Conservation (phyloP, 2,329 filamentous ascomycete genomes). For the Colletotrichum sp. region DNA sequence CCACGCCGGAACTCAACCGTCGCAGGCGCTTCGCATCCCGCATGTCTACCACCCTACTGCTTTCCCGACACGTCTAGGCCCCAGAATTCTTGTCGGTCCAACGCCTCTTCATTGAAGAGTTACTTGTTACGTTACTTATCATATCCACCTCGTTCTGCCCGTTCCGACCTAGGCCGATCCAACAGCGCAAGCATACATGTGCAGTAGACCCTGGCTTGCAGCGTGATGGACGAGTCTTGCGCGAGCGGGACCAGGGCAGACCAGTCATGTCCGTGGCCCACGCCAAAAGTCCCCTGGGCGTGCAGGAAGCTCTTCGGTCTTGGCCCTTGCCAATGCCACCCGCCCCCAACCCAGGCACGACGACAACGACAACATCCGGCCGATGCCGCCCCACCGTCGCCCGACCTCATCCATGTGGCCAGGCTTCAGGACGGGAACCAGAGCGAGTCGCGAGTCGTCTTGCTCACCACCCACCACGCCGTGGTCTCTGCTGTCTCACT, state of each 20-base stretch:
- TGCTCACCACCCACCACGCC: background rate
- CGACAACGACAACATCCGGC: background rate
- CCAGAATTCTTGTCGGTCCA: background rate
- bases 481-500: background rate
- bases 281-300: background rate
- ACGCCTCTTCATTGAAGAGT: background rate
- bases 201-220: background rate
- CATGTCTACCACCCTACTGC: constrained; percentile 8
- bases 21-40: constrained; percentile 18
- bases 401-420: background rate
- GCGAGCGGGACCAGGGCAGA: background rate
- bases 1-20: constrained; percentile 1
- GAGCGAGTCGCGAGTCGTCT: background rate
- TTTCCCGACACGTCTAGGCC: background rate
- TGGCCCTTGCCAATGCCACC: constrained; percentile 14
- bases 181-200: background rate
- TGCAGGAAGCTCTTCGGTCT: constrained; percentile 1
- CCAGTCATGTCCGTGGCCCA: background rate
- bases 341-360: background rate
- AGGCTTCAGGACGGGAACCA: background rate
- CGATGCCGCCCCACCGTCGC: background rate
- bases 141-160: background rate
- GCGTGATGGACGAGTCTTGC: background rate
- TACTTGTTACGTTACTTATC: constrained; percentile 2
- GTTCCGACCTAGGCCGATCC: background rate